phyloP scores from a whole-genome alignment of 73 alveolate species.

The Paramecium octaurelia region DNA sequence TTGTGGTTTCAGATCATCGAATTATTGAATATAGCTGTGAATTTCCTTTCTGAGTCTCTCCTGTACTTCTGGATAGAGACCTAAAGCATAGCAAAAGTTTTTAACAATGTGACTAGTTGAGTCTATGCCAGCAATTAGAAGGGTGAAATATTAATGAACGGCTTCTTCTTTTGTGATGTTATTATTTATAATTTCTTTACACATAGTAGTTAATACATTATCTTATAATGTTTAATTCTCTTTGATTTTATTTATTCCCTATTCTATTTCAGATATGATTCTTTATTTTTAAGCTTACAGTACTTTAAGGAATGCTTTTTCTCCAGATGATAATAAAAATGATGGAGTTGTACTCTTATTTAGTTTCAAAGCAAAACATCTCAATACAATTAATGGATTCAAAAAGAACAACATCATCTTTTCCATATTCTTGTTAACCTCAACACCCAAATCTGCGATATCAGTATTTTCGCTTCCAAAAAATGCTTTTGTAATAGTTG shows the following conservation, averaged over 20 bases:
- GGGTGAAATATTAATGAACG: slow-evolving; percentile 38
- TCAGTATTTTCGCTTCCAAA: neutral
- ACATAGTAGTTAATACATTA: neutral
- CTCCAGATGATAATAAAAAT: neutral
- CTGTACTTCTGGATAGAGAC: neutral
- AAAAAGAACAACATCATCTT: neutral
- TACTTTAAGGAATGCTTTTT: neutral
- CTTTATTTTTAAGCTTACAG: neutral
- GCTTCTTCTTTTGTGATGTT: slow-evolving; percentile 11
- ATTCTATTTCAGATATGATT: neutral
- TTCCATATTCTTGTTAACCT: slow-evolving; percentile 5
- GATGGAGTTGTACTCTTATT: neutral
- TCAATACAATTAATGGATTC: neutral
- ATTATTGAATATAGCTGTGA: neutral
- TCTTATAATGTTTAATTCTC: neutral
- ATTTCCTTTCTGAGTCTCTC: neutral
- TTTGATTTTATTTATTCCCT: neutral
- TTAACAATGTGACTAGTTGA: slow-evolving; percentile 18
- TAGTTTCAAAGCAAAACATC: neutral
- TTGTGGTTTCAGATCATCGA: neutral
- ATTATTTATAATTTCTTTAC: neutral
- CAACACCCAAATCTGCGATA: neutral
- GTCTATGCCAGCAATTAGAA: neutral
- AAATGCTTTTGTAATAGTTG: slow-evolving; percentile 5
- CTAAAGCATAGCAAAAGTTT: neutral